Percentiles rank a stretch among this genome's conserved stretches.
Conservation (phyloP, 2,329 filamentous ascomycete genomes). For the Parascedosporium putredinis region DNA sequence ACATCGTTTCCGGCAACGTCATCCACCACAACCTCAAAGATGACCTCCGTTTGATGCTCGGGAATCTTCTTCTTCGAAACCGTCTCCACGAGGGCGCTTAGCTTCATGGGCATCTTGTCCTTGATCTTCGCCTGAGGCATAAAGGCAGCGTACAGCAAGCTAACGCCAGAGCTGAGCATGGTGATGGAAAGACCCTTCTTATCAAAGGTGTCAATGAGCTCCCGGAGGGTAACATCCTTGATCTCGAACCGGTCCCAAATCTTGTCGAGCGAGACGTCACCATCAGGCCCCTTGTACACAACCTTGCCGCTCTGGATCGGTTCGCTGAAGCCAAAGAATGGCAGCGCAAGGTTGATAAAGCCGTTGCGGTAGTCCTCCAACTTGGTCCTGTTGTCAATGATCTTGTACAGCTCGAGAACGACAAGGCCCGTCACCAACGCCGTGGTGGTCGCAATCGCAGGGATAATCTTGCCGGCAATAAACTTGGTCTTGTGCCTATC, state of each 20-base stretch:
- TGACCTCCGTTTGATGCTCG: constrained; percentile 84
- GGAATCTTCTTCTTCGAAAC: constrained; percentile 91
- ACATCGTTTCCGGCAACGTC: constrained; percentile 86
- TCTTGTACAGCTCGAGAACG: constrained; percentile 88
- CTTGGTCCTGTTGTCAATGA: constrained; percentile 90
- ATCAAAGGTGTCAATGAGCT: constrained; percentile 76
- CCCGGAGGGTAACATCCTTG: constrained; percentile 69
- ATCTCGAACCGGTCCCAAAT: constrained; percentile 97
- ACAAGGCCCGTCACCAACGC: constrained; percentile 91
- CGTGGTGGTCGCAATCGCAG: constrained; percentile 94
- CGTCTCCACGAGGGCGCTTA: constrained; percentile 77
- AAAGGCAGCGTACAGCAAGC: constrained; percentile 87
- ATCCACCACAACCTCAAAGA: constrained; percentile 91
- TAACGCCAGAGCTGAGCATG: constrained; percentile 97
- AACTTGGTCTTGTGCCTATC: constrained; percentile 99
- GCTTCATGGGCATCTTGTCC: constrained; percentile 71
- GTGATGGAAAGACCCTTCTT: constrained; percentile 70
- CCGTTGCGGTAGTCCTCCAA: constrained; percentile 99
- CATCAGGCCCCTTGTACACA: constrained; percentile 69
- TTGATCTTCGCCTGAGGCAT: constrained; percentile 70
- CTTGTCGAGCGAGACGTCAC: constrained; percentile 80
- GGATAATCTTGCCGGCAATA: constrained; percentile 98
- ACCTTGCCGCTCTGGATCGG: constrained; percentile 91
- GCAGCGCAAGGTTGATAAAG: constrained; percentile 90
- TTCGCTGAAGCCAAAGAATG: constrained; percentile 98